Evolutionary conservation across 768 basidiomycete genomes (phyloP).

Genomic region (Sporobolomyces roseus): DNA sequence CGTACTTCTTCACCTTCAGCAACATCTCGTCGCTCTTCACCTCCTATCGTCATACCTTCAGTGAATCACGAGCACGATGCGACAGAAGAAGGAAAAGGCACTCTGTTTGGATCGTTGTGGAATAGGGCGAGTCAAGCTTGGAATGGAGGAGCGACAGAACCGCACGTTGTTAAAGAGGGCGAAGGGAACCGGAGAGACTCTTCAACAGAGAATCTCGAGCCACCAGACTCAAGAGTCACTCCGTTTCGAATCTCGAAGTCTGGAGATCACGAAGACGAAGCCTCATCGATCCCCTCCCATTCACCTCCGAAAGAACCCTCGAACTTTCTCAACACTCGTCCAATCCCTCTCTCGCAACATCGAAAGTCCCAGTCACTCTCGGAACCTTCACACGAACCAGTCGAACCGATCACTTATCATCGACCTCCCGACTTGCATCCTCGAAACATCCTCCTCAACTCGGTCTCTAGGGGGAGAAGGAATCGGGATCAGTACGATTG

Average conservation of each 20-base stretch:
- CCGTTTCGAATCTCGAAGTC: not conserved
- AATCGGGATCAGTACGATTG: constrained; percentile 21
- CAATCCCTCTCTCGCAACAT: not conserved
- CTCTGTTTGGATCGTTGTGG: constrained; percentile 17
- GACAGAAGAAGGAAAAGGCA: not conserved
- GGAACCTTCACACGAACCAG: not conserved
- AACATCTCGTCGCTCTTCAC: not conserved
- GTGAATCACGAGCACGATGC: not conserved
- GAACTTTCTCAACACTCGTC: not conserved
- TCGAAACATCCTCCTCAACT: not conserved
- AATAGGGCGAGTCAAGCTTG: constrained; percentile 9
- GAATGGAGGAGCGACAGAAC: not conserved
- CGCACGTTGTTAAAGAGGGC: not conserved
- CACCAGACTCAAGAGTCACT: not conserved
- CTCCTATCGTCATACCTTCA: not conserved
- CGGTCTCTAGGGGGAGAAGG: accelerated
- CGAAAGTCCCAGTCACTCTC: not conserved
- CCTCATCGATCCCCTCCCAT: not conserved
- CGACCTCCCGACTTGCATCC: constrained; percentile 18
- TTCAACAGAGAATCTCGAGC: too few relatives aligned
- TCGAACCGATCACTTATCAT: constrained; percentile 32
- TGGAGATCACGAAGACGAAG: not conserved
- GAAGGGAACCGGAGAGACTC: too few relatives aligned
- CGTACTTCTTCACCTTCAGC: not conserved
- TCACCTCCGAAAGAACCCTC: too few relatives aligned